These are phyloP conservation scores for Fusarium fracticaudum DNA, from an alignment of 2,329 filamentous ascomycete species.

Conservation along the genomic window DNA sequence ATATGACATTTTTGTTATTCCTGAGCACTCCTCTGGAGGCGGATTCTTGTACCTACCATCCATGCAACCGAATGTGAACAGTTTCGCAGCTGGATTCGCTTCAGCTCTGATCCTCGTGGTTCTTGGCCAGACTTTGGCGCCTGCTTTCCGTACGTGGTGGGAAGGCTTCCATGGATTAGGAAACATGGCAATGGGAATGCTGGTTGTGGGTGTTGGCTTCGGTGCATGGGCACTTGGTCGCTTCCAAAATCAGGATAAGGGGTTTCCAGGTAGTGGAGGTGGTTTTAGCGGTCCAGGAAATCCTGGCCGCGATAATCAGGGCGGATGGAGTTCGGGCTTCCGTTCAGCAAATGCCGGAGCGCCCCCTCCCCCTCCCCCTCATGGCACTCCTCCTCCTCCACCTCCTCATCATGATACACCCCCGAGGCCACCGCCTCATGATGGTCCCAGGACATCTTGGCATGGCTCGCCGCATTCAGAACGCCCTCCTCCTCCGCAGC, in stretches of 20 bases:
- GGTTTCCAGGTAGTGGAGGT: slow-evolving; percentile 26
- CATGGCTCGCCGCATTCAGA: slow-evolving; percentile 45
- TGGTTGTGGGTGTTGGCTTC: slow-evolving; percentile 78
- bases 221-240: slow-evolving; percentile 74
- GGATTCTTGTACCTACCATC: slow-evolving; percentile 97
- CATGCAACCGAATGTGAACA: slow-evolving; percentile 84
- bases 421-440: slow-evolving; percentile 41
- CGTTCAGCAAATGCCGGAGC: slow-evolving; percentile 47
- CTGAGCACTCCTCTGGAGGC: slow-evolving; percentile 86
- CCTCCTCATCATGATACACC: slow-evolving; percentile 46
- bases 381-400: slow-evolving; percentile 49
- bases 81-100: slow-evolving; percentile 87
- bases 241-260: slow-evolving; percentile 47
- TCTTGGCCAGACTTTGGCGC: slow-evolving; percentile 77
- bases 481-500: slow-evolving; percentile 37
- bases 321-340: slow-evolving; percentile 46
- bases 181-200: slow-evolving; percentile 75
- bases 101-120: slow-evolving; percentile 78
- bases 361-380: slow-evolving; percentile 47
- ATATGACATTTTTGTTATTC: slow-evolving; percentile 98
- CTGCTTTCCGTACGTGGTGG: slow-evolving; percentile 79
- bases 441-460: slow-evolving; percentile 52
- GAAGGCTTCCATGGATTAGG: slow-evolving; percentile 75
- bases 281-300: slow-evolving; percentile 35
- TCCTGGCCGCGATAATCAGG: slow-evolving; percentile 36